Evolutionary conservation across 2,329 filamentous ascomycete species (phyloP).

Genomic region (Colletotrichum limetticola): DNA sequence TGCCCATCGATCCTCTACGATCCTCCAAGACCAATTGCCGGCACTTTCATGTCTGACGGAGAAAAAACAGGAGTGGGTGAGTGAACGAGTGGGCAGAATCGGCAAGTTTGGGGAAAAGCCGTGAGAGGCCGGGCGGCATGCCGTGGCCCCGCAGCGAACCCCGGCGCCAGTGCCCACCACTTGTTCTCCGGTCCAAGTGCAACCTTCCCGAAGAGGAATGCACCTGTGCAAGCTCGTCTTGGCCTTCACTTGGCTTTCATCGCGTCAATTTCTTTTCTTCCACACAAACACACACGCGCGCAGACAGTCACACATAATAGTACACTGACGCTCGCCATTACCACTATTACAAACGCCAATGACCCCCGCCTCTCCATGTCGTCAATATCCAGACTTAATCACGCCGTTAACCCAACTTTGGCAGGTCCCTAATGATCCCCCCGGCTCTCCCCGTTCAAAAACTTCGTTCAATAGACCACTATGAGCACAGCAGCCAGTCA

Average conservation of each 20-base stretch:
- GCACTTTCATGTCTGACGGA: neutral
- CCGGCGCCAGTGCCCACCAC: neutral
- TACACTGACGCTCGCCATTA: neutral
- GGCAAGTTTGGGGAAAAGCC: neutral
- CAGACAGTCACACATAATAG: neutral
- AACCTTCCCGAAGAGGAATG: slow-evolving; percentile 32
- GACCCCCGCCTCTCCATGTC: neutral
- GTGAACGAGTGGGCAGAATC: neutral
- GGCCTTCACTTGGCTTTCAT: slow-evolving; percentile 4
- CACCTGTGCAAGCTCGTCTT: slow-evolving; percentile 18
- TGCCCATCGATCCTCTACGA: neutral
- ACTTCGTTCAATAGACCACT: neutral
- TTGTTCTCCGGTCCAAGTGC: slow-evolving; percentile 15
- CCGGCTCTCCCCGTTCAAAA: neutral
- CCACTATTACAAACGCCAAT: neutral
- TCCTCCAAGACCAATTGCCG: neutral
- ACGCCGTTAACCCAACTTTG: slow-evolving; percentile 22
- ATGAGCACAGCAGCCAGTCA: slow-evolving; percentile 15
- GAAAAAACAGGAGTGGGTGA: neutral
- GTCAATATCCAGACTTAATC: slow-evolving; percentile 5
- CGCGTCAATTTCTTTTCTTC: neutral
- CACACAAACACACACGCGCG: neutral
- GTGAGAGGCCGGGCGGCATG: neutral
- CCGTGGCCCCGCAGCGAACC: neutral
- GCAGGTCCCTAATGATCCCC: slow-evolving; percentile 16